These are phyloP conservation scores for Retiboletus fuscus DNA, from an alignment of 1,284 basidiomycete genomes.

Conservation along the genomic window DNA sequence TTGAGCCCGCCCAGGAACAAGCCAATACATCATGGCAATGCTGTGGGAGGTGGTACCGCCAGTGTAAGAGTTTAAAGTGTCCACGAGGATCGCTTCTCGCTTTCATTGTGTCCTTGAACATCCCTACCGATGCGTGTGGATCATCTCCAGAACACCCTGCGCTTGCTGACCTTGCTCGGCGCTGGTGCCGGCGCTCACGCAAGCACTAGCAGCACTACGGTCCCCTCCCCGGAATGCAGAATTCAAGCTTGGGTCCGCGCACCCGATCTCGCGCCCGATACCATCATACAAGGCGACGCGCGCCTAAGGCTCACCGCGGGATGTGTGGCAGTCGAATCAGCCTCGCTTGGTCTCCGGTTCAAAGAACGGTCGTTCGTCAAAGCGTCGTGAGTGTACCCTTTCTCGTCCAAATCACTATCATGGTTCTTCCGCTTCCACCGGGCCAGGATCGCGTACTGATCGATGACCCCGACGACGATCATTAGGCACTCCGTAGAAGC, in stretches of 20 bases:
- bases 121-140: neutral
- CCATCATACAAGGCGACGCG: slow-evolving; percentile 28
- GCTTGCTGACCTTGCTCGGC: neutral
- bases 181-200: neutral
- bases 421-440: slow-evolving; percentile 7
- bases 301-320: slow-evolving; percentile 17
- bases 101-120: no score
- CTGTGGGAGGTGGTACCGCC: no score
- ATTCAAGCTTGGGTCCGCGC: slow-evolving; percentile 31
- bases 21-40: no score
- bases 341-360: slow-evolving; percentile 27
- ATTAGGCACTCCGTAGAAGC: slow-evolving; percentile 13
- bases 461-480: neutral
- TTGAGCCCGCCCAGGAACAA: no score
- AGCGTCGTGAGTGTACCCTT: slow-evolving; percentile 11
- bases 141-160: slow-evolving; percentile 7
- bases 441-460: neutral
- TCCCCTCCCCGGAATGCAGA: neutral
- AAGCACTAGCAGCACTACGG: no score
- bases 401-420: neutral
- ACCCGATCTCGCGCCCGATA: slow-evolving; percentile 27
- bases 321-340: slow-evolving; percentile 10
- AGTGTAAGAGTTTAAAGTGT: neutral
- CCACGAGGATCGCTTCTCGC: neutral
- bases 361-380: slow-evolving; percentile 32